Conservation (phyloP, 2,329 filamentous ascomycete species). For the Ploettnerulaceae sp. region DNA sequence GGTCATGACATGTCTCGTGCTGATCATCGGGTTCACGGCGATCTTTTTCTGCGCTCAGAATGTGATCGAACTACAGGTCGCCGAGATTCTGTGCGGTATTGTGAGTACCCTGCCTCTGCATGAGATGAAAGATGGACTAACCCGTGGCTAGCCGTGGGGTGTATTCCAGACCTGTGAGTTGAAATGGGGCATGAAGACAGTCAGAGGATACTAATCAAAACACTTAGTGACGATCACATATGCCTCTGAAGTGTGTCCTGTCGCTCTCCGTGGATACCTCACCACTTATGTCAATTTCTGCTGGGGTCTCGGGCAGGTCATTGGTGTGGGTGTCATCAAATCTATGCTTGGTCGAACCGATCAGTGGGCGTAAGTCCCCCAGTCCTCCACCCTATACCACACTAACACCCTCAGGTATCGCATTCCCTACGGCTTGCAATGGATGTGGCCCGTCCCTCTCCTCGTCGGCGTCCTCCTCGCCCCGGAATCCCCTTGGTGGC, state of each 20-base stretch:
- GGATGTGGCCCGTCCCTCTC: conserved; percentile 49
- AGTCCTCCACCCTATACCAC: neutral
- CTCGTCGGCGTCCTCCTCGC: conserved; percentile 43
- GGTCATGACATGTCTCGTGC: conserved; percentile 42
- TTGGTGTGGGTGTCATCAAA: conserved; percentile 47
- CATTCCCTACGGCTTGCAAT: conserved; percentile 47
- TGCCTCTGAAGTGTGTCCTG: conserved; percentile 49
- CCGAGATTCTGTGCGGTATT: conserved; percentile 43
- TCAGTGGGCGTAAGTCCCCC: conserved; percentile 42
- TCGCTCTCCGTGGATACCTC: conserved; percentile 50
- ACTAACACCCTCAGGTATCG: conserved; percentile 4
- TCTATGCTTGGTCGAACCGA: conserved; percentile 42
- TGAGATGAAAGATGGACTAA: neutral
- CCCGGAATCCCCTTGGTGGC: conserved; percentile 48
- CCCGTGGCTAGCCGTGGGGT: conserved; percentile 36
- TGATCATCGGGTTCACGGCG: conserved; percentile 43
- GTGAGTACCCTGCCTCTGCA: conserved; percentile 22
- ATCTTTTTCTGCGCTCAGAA: conserved; percentile 48
- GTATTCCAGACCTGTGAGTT: conserved; percentile 43
- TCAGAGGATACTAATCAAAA: neutral
- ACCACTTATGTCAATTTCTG: conserved; percentile 54
- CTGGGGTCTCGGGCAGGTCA: conserved; percentile 48
- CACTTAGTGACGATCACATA: conserved; percentile 33
- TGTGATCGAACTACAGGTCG: conserved; percentile 43
- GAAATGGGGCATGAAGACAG: neutral